Base-by-base conservation (phyloP, 2,329 filamentous ascomycete genomes). In the Sarocladium kiliense region DNA sequence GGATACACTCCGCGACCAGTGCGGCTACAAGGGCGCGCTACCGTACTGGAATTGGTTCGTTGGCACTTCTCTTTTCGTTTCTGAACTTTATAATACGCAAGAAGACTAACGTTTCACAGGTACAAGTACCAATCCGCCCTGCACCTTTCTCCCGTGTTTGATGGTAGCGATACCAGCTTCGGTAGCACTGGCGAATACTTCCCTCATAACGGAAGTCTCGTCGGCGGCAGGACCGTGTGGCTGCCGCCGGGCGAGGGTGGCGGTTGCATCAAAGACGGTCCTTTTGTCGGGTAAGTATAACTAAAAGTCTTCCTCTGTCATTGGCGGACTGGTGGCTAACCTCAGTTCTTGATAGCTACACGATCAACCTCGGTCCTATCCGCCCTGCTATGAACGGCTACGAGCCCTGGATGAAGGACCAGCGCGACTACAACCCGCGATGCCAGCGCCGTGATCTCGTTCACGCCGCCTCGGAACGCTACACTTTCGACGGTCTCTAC, bases 401-500 rank as follows among this genome's bases (percentile, higher is more conserved):
- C 23, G 54, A 53, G 19, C 45, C 54, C 12, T 42, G 23, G 34
- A 36, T 42, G 32, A 27, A 11, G 18, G 36, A 36, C 27, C 47
- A 32, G 19, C 27, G 51, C 3, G 59, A 67, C 54, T 68, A 74
- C 61, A 77, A 78, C 65, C 72, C 74, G 18, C 72, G 75, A 42
- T 75, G 75, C 63, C 65, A 78, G 42, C 68, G 70, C 39, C 72
- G 74, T 26, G 76, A 74, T 59, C 68, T 75, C 50, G 55, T 62
- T 41, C 50, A 57, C 27, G 69, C 63, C 18, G 56, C 61, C 53
- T 56, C 61, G 37, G 61, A 53, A 6, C 42, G 53, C 10, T 51
- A 44, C n/a, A 41, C 25, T 34, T 53, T 47, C 14, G 27, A 42
- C 10, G 56, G 53, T 30, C 55, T 57, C 36, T 54, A 53, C 39